Conservation (phyloP, 148 eudicot genomes). For the Arbutus unedo region DNA sequence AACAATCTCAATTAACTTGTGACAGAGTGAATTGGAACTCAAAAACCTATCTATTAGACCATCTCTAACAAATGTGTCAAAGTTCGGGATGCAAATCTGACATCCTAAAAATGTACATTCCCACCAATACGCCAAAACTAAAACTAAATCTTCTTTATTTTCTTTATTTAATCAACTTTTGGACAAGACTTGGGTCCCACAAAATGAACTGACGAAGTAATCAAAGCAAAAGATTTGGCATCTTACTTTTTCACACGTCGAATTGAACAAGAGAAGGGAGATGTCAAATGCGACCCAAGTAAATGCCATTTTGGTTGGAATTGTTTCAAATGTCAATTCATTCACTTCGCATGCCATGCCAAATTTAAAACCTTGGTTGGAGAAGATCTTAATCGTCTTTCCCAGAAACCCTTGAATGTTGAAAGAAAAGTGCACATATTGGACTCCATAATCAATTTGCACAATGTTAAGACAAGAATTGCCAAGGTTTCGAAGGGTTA, state of each 20-base stretch:
- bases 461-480: not conserved
- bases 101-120: not conserved
- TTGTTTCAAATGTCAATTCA: not conserved
- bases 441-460: not conserved
- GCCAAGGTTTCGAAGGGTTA: not conserved
- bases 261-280: not conserved
- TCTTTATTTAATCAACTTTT: not conserved
- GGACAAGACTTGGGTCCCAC: not conserved
- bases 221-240: not conserved
- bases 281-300: not conserved
- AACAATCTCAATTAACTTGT: not conserved
- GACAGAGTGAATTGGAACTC: not conserved
- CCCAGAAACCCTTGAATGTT: not conserved
- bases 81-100: not conserved
- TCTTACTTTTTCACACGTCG: not conserved
- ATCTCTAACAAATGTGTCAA: not conserved
- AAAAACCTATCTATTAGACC: not conserved
- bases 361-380: not conserved
- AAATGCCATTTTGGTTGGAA: not conserved
- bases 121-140: not conserved
- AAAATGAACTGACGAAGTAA: not conserved
- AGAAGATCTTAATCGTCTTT: not conserved
- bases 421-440: not conserved
- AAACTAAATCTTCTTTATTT: not conserved
- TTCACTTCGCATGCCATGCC: not conserved